Evolutionary conservation across 371 early-diverging fungal genomes (phyloP), one percentile per base, ranked within the genome.

Genomic region (Gilbertella persicaria): DNA sequence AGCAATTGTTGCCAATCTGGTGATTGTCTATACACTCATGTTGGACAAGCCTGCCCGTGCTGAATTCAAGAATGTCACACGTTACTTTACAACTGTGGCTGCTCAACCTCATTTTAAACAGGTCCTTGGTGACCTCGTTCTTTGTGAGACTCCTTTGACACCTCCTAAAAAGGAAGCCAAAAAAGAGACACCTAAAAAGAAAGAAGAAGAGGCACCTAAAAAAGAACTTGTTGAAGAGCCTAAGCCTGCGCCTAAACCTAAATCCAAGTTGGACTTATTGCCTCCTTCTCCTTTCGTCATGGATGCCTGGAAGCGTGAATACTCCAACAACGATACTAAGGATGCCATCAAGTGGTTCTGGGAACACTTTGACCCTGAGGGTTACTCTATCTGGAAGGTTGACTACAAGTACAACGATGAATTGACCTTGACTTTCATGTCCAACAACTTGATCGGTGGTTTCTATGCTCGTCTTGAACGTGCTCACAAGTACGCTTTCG

Each of bases 401-500:
- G 86, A 87, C 60, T 95, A 93, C 90, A 94, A 94, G 82, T 95
- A 95, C 88, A 93, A 94, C 74, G 79, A 79, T 40, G 96, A 95
- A 78, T 75, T 94, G 55, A 89, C 91, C 67, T 61, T 64, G 71
- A 73, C 84, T 47, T 94, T 90, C 87, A 93, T 94, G 95, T 86
- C 91, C 61, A 82, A 84, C 83, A 95, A 94, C 85, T 80, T 95
- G 71, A 82, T 95, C 46, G 91, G 93, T 71, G 96, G 96, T 62
- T 90, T 95, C 88, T 93, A 86, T 73, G 90, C 89, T 73, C 93
- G 96, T 79, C 81, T 97, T 55, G 96, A 95, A 75, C 79, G 83
- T 45, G 93, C 93, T 52, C 89, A 92, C 76, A 97, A 96, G 84
- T 97, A 95, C 71, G 95, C 95, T 58, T 97, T 97, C 69, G 97